Base-by-base conservation (phyloP, 345 rosid species). In the Euclidium syriacum region DNA sequence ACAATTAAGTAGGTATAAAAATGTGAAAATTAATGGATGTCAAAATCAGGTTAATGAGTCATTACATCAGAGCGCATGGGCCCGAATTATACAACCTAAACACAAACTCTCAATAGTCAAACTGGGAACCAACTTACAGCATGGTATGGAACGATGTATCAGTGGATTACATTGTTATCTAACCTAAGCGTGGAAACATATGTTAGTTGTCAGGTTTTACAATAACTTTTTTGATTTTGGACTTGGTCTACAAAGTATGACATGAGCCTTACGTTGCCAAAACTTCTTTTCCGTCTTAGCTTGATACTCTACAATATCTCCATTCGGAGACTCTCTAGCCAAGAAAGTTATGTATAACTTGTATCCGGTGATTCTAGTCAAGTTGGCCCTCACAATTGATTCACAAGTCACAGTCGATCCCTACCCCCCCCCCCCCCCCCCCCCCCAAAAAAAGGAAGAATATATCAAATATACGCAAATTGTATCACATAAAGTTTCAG, bases 291-390 rank as follows among this genome's bases (percentile, higher is more conserved):
- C 67, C 23, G 48, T 25, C 35, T 62, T 62, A 16, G 35, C 67
- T 50, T 63, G 68, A 38, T 50, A 63, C 58, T 50, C 68, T 17
- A 63, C 58, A 38, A 19, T 38, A 14, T 38, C 39, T 51, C 30
- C 68, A 20, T 20, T 23, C 0, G 29, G 39, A 38, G 12, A 9
- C 58, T 63, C 58, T 38, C 14, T 63, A 63, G 68, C 50, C 68
- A 50, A 50, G 20, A 63, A 63, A n/a, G 68, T 50, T 17, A 63
- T 63, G 30, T 50, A 63, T 2, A 10, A 27, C 40, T 63, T 63
- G 23, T 1, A 2, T 12, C 58, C 58, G 5, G 5, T 11, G 30
- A 50, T 22, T 5, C 4, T 15, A 16, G 34, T 38, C 34, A 39
- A 6, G 39, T 38, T 50, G 3, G 50, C 68, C 39, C 58, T 29